Percentiles rank a stretch among this genome's conserved stretches.
phyloP scores from a whole-genome alignment of 768 basidiomycete genomes.

The Termitomyces sp. region DNA sequence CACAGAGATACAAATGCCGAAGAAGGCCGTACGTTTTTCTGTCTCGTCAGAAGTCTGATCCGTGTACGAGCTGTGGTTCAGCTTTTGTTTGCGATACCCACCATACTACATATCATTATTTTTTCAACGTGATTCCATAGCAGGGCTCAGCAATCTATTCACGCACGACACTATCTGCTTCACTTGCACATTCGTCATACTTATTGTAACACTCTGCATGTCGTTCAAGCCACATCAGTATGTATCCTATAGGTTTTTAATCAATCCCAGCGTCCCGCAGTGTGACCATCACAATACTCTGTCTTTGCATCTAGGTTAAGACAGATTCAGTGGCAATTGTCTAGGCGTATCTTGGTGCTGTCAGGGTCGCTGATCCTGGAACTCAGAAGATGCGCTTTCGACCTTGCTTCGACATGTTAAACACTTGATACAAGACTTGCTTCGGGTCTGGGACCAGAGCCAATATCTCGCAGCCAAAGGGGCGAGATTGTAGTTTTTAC shows the following conservation, averaged over 20 bases:
- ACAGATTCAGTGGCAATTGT: too few species aligned
- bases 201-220: constrained; percentile 11
- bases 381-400: neutral
- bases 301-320: too few species aligned
- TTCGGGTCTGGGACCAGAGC: neutral
- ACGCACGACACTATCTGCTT: constrained; percentile 1
- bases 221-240: constrained; percentile 3
- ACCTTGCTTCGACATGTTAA: neutral
- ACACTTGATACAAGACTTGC: neutral
- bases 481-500: neutral
- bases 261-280: neutral
- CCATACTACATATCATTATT: constrained; percentile 16
- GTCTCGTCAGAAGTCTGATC: constrained; percentile 14
- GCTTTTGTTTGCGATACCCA: constrained; percentile 10
- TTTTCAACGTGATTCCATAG: neutral
- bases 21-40: constrained; percentile 61
- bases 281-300: too few species aligned
- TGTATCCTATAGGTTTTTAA: neutral
- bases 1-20: constrained; percentile 30
- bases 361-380: neutral
- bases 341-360: neutral
- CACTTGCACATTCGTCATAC: constrained; percentile 5
- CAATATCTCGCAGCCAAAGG: neutral
- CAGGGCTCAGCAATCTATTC: neutral
- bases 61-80: neutral